A percentile compares a stretch with the other conserved stretches of the same genome.
These are phyloP conservation scores for Citrus medica DNA, from an alignment of 345 rosid genomes.

Conservation along the genomic window DNA sequence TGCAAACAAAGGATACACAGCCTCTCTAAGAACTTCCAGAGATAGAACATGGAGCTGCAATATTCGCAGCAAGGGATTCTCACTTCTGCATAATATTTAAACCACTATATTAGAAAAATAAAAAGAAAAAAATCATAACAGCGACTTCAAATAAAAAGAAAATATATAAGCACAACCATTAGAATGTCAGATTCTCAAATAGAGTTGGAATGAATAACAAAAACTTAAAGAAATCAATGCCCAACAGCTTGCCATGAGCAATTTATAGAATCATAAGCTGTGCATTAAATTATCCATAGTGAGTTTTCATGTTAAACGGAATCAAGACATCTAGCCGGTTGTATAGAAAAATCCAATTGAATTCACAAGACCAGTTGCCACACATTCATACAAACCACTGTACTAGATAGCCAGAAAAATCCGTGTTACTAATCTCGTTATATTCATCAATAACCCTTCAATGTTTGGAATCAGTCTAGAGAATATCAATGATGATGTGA, in stretches of 20 bases:
- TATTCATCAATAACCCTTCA: neutral
- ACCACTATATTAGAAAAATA: constrained; percentile 10
- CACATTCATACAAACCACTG: neutral
- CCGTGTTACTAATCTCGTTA: neutral
- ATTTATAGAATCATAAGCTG: neutral
- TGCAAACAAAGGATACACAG: constrained; percentile 58
- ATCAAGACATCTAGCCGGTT: neutral
- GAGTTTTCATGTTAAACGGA: neutral
- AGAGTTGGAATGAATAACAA: neutral
- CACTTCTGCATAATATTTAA: constrained; percentile 45
- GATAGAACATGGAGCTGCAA: constrained; percentile 63
- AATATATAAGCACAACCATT: neutral
- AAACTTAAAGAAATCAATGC: neutral
- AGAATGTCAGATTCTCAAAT: neutral
- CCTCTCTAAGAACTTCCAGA: constrained; percentile 69
- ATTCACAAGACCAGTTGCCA: neutral
- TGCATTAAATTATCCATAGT: neutral
- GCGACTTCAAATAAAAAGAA: neutral
- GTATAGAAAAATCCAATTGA: neutral
- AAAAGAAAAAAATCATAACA: constrained; percentile 5
- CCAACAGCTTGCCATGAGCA: neutral
- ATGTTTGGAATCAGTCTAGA: neutral
- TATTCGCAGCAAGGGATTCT: constrained; percentile 36
- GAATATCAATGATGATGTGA: neutral
- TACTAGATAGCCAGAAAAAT: neutral